Evolutionary conservation across 257 asterid genomes (phyloP).

Genomic region (Plantago ovata): DNA sequence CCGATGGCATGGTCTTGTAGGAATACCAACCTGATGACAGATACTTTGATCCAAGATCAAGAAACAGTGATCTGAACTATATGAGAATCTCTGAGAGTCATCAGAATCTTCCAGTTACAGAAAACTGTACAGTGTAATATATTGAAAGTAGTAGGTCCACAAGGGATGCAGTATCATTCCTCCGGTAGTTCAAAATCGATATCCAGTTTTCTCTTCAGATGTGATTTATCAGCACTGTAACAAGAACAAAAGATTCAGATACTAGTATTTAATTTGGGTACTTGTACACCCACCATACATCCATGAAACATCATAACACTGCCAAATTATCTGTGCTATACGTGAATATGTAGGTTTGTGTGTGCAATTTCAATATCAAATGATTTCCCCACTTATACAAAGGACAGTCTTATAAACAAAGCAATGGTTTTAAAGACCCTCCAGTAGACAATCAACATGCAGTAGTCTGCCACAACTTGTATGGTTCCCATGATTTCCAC

Average conservation of each 20-base stretch:
- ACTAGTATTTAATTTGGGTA: too few relatives aligned
- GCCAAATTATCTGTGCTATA: neutral
- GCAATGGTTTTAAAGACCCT: too few relatives aligned
- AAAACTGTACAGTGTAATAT: conserved; percentile 16
- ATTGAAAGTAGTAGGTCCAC: conserved; percentile 14
- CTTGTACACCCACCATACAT: too few relatives aligned
- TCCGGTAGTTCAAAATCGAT: conserved; percentile 84
- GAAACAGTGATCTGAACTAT: too few relatives aligned
- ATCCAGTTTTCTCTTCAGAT: conserved; percentile 90
- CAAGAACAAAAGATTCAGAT: conserved; percentile 8
- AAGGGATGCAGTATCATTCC: conserved; percentile 38
- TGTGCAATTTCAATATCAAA: too few relatives aligned
- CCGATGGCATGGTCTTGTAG: neutral
- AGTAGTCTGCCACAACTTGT: too few relatives aligned
- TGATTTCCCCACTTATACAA: too few relatives aligned
- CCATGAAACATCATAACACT: neutral
- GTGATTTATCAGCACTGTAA: conserved; percentile 89
- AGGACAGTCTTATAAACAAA: too few relatives aligned
- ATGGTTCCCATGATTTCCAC: too few relatives aligned
- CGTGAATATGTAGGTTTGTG: too few relatives aligned
- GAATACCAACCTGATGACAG: neutral
- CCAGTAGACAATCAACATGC: too few relatives aligned
- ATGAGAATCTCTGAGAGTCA: neutral
- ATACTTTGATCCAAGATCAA: too few relatives aligned
- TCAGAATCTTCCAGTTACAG: conserved; percentile 27